Conservation (phyloP, 306 rosid species). For the Vigna nakashimae region DNA sequence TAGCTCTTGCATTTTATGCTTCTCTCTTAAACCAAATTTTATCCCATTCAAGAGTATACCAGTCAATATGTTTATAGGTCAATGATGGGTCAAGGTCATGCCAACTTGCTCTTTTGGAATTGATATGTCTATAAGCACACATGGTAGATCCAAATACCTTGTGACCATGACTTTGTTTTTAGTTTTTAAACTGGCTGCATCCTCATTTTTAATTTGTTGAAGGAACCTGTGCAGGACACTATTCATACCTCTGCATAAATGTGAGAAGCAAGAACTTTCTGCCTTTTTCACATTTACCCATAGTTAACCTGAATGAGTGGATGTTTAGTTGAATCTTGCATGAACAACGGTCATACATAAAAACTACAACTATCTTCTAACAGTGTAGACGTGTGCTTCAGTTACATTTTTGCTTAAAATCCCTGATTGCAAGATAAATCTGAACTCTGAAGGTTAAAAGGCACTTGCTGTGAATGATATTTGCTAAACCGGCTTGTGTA, state of each 20-base stretch:
- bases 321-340: conserved; percentile 28
- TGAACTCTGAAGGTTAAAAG: conserved; percentile 11
- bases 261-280: conserved; percentile 7
- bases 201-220: conserved; percentile 24
- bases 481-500: neutral
- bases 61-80: neutral
- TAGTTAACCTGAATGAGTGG: neutral
- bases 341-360: conserved; percentile 3
- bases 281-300: conserved; percentile 13
- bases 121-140: conserved; percentile 8
- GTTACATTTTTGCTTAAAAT: neutral
- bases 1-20: conserved; percentile 36
- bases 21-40: conserved; percentile 11
- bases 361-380: neutral
- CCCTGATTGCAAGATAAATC: conserved; percentile 31
- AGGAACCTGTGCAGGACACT: conserved; percentile 10
- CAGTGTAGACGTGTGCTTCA: neutral
- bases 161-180: conserved; percentile 13
- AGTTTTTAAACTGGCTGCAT: conserved; percentile 21
- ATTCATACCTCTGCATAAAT: conserved; percentile 8
- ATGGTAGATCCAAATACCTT: neutral
- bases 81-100: conserved; percentile 21
- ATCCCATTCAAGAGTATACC: neutral
- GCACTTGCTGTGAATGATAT: conserved; percentile 16
- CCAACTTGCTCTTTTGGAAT: conserved; percentile 22